Evolutionary conservation across 2,329 filamentous ascomycete species (phyloP).

Genomic region (Fusarium pseudoanthophilum): DNA sequence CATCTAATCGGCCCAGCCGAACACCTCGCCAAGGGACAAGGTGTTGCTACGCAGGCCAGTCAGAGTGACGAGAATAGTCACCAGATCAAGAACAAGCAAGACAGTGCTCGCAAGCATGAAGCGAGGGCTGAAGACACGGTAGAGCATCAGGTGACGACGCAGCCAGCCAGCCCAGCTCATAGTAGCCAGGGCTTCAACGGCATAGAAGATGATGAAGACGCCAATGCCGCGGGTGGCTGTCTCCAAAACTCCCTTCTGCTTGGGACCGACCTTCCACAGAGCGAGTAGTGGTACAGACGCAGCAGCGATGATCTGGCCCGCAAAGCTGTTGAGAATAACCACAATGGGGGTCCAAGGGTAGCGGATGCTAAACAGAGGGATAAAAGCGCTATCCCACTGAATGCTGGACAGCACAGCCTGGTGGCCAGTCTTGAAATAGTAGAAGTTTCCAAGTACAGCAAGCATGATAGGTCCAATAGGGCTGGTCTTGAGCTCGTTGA

Average conservation of each 20-base stretch:
- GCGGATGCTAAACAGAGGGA: conserved; percentile 81
- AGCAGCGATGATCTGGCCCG: conserved; percentile 85
- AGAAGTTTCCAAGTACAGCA: conserved; percentile 88
- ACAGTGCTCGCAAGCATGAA: conserved; percentile 85
- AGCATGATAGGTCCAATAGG: conserved; percentile 86
- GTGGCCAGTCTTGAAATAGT: conserved; percentile 98
- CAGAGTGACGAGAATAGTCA: conserved; percentile 77
- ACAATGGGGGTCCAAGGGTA: conserved; percentile 92
- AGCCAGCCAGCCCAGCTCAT: conserved; percentile 91
- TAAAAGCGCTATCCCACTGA: conserved; percentile 96
- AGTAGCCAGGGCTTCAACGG: conserved; percentile 83
- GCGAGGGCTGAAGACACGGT: conserved; percentile 89
- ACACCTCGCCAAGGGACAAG: conserved; percentile 83
- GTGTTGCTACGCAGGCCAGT: conserved; percentile 80
- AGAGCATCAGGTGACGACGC: conserved; percentile 94
- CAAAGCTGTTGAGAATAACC: conserved; percentile 87
- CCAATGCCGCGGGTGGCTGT: conserved; percentile 76
- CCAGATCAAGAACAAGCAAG: conserved; percentile 80
- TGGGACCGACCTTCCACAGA: conserved; percentile 89
- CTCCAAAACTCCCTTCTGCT: conserved; percentile 75
- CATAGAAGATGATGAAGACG: conserved; percentile 84
- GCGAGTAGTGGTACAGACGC: conserved; percentile 82
- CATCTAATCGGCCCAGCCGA: conserved; percentile 75
- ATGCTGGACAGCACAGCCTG: conserved; percentile 88
- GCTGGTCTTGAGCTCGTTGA: conserved; percentile 69